Percentiles rank a stretch among this genome's conserved stretches.
Evolutionary conservation across 495 filamentous ascomycete species (phyloP).

Genomic region (Aspergillus baeticus): DNA sequence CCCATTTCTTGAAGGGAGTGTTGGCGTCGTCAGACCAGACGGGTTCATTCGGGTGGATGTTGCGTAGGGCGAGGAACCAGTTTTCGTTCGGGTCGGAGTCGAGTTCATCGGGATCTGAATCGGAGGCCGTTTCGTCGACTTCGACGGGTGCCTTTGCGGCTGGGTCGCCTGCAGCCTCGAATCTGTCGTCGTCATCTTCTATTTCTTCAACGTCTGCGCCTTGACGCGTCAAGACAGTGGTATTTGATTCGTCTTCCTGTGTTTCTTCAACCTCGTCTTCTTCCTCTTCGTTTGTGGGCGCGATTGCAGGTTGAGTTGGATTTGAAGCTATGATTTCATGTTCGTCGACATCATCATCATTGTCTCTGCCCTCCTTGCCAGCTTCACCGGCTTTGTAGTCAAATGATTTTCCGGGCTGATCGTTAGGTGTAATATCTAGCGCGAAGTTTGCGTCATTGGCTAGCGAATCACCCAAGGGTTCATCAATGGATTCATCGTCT

Average conservation of each 20-base stretch:
- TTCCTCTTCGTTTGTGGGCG: neutral
- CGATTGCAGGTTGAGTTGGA: no score
- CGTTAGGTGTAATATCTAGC: no score
- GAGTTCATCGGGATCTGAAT: neutral
- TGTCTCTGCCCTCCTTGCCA: neutral
- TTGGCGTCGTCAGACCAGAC: slow-evolving; percentile 35
- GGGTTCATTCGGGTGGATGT: slow-evolving; percentile 22
- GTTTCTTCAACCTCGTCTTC: neutral
- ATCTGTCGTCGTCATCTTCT: no score
- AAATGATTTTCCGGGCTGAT: no score
- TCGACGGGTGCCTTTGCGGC: no score
- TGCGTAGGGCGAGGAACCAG: slow-evolving; percentile 39
- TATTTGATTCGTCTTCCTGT: neutral
- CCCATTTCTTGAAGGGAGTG: slow-evolving; percentile 47
- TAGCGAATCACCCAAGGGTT: neutral
- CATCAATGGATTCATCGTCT: no score
- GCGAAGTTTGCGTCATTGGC: neutral
- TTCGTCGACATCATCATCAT: neutral
- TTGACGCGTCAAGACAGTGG: no score
- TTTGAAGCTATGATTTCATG: no score
- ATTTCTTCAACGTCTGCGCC: neutral
- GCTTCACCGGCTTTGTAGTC: no score
- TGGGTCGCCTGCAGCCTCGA: no score
- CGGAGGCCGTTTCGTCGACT: no score
- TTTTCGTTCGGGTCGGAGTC: slow-evolving; percentile 23